Conservation (phyloP, 495 filamentous ascomycete species). For the Neurospora sp. region DNA sequence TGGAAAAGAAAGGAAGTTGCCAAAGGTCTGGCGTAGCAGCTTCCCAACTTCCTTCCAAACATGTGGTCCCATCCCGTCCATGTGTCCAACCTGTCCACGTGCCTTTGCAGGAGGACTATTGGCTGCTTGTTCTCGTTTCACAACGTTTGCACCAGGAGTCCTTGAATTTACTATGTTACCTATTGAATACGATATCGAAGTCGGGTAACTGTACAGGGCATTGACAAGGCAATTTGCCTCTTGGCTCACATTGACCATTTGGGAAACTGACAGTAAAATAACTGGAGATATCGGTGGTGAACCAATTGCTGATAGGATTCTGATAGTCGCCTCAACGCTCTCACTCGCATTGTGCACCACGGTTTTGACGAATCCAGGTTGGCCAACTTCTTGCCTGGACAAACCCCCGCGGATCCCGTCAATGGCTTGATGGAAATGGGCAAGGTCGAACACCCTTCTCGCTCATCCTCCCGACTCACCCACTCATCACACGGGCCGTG, state of each 20-base stretch:
- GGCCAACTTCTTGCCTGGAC: not conserved
- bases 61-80: not conserved
- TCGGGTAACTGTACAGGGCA: not conserved
- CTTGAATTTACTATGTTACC: not conserved
- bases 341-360: not conserved
- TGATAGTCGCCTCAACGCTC: not conserved
- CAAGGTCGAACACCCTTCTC: not conserved
- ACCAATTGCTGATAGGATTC: not conserved
- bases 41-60: not conserved
- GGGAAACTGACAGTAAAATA: not conserved
- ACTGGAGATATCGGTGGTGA: not conserved
- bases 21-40: not conserved
- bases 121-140: not conserved
- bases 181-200: not conserved
- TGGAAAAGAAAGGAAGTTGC: not conserved
- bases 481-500: not conserved
- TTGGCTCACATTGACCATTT: not conserved
- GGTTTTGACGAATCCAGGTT: not conserved
- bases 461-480: not conserved
- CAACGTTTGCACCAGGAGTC: not conserved
- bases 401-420: not conserved
- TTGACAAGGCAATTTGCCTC: not conserved
- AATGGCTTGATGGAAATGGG: not conserved
- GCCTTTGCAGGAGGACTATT: not conserved
- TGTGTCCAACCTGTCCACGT: not conserved